Evolutionary conservation across 169 alveolate species (phyloP), one percentile per base, ranked within the genome.

Genomic region (Cryptosporidium tyzzeri): DNA sequence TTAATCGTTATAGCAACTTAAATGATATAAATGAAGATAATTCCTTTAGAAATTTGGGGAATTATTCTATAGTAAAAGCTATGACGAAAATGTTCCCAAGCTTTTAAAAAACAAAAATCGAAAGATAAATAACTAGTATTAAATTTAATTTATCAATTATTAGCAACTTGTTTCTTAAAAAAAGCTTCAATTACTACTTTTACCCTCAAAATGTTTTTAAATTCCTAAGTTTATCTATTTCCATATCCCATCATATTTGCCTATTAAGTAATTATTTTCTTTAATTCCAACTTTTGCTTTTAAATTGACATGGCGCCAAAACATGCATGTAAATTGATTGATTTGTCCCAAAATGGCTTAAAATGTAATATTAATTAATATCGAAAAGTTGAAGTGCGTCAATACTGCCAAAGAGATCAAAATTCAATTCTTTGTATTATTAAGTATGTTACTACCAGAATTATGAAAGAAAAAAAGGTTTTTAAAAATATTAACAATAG

Each of bases 51-150:
- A 55, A 26, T 26, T 26, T 26, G 29, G 35, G 51, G 23, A 31
- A 29, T 14, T 65, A 65, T 35, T 65, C 71, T 1, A 53, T 29
- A n/a, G 71, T n/a, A 33, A 65, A n/a, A 33, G n/a, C 71, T 29
- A 37, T 65, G 71, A 37, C 29, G 71, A 65, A 44, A 33, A 65
- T 65, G 71, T 65, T 65, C 26, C 71, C 71, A 65, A 65, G 51
- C 51, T 65, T 65, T 65, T 65, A 33, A 37, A 65, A 33, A n/a
- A 26, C 67, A 2, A 18, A n/a, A 55, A n/a, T 55, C 67, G 9
- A 12, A 3, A 23, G 1, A 37, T n/a, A 55, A 55, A 55, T 7
- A 55, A 6, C 10, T 55, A 3, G 6, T 55, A 55, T 0, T 55
- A 21, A 55, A 26, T 55, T 26, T 23, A 23, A 21, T n/a, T 26